These are phyloP conservation scores for Ensete ventricosum DNA, from an alignment of 176 grass and related monocot species.

Conservation along the genomic window DNA sequence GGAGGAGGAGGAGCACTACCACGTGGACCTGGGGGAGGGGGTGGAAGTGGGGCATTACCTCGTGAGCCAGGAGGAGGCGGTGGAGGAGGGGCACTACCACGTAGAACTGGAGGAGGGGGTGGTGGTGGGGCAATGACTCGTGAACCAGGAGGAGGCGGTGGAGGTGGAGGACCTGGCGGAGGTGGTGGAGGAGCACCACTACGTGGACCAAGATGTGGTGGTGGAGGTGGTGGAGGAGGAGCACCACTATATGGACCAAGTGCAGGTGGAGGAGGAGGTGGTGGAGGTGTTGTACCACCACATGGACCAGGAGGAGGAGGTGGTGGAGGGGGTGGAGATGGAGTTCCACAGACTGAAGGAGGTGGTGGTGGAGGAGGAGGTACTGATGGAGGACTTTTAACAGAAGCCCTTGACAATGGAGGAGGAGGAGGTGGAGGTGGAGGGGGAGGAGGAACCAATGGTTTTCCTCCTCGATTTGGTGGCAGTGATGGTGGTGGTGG, in stretches of 20 bases:
- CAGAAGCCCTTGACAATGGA: neutral
- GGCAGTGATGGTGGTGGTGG: conserved; percentile 13
- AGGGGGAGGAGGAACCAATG: conserved; percentile 1
- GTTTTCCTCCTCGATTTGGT: neutral
- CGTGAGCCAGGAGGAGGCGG: neutral
- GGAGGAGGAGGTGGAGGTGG: conserved; percentile 15
- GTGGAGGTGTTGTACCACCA: conserved; percentile 3
- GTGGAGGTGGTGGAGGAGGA: conserved; percentile 15
- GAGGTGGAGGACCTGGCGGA: neutral
- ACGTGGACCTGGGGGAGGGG: conserved; percentile 11
- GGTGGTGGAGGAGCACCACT: conserved; percentile 9
- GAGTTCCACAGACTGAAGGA: conserved; percentile 4
- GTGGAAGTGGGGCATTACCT: neutral
- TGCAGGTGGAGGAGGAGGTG: neutral
- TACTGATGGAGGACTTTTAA: neutral
- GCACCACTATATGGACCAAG: neutral
- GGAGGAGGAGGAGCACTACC: conserved; percentile 49
- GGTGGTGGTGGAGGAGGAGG: conserved; percentile 35
- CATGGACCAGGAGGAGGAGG: conserved; percentile 4
- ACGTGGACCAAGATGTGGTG: neutral
- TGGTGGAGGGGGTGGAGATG: conserved; percentile 29
- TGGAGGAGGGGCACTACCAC: neutral
- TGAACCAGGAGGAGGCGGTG: conserved; percentile 3
- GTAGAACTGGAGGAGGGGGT: conserved; percentile 12
- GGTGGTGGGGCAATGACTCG: conserved; percentile 16